phyloP scores from a whole-genome alignment of 208 protist species.

The Leishmania major region DNA sequence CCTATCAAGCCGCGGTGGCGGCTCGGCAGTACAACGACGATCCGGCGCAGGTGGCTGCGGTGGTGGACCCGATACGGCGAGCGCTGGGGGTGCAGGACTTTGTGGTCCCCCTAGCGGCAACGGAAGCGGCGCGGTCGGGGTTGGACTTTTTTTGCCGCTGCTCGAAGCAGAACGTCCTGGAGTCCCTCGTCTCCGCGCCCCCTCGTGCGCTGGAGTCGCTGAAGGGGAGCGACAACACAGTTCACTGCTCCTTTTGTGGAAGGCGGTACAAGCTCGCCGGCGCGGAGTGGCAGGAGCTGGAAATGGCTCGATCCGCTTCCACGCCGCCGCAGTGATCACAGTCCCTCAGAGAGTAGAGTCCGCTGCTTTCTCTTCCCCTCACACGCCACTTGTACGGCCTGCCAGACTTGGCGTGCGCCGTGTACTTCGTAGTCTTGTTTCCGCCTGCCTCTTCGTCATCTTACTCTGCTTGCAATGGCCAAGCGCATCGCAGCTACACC shows the following conservation, averaged over 20 bases:
- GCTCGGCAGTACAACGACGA: conserved; percentile 66
- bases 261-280: conserved; percentile 31
- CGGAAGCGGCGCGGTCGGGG: conserved; percentile 45
- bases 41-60: conserved; percentile 35
- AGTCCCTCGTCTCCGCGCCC: conserved; percentile 28
- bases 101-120: conserved; percentile 31
- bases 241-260: conserved; percentile 52
- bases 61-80: conserved; percentile 55
- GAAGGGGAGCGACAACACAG: conserved; percentile 9
- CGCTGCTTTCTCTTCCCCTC: too few relatives aligned
- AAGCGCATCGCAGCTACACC: not conserved
- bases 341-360: not conserved
- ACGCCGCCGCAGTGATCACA: not conserved
- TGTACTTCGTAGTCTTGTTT: not conserved
- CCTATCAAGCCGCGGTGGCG: conserved; percentile 42
- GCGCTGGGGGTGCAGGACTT: conserved; percentile 37
- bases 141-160: conserved; percentile 89
- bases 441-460: not conserved
- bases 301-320: conserved; percentile 14
- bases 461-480: not conserved
- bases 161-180: conserved; percentile 50
- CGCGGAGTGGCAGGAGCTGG: conserved; percentile 45
- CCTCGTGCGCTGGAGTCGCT: conserved; percentile 15
- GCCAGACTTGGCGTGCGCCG: not conserved
- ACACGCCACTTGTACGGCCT: not conserved